Base-by-base conservation (phyloP, 495 filamentous ascomycete genomes). In the Hyaloscypha bicolor region DNA sequence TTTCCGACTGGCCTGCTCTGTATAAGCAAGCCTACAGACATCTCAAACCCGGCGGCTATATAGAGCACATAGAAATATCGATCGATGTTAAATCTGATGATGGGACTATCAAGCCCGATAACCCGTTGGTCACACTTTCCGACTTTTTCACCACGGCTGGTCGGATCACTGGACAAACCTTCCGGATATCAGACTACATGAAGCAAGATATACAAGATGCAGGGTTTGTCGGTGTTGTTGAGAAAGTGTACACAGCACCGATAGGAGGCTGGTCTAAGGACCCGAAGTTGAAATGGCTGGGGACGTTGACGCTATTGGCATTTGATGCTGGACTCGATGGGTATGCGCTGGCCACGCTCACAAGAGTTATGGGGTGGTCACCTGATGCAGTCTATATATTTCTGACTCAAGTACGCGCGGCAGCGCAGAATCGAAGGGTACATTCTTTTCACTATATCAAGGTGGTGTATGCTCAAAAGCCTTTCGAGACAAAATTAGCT, bases 41-140 rank as follows among this genome's bases (percentile, higher is more conserved):
- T 12, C 55, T 88, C 3, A 79, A 80, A 29, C 86, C 88, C 5
- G 83, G 86, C n/a, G 88, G 86, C 33, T 88, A 79, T 65, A 75
- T 87, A 63, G 89, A 91, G 74, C 79, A 88, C 25, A 80, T 85
- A 42, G 83, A 88, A 5, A 79, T 85, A 52, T 80, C 87, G 62
- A 22, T n/a, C 8, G 21, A 53, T 35, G 5, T 22, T 11, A 11
- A 45, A 2, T 64, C 35, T 32, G 69, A 71, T 19, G 69, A 71
- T 30, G 31, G 42, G 22, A 60, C 68, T 4, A 35, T 71, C 32
- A 29, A 37, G 0, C 29, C 30, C 0, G 72, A 72, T 56, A 78
- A 75, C 60, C 35, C 69, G 19, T 62, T 84, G 3, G 63, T 52
- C 0, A 58, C 71, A 8, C 80, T 75, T 67, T 62, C 22, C 83